Conservation (phyloP, 805 yeast species). For the Kazachstania martiniae region DNA sequence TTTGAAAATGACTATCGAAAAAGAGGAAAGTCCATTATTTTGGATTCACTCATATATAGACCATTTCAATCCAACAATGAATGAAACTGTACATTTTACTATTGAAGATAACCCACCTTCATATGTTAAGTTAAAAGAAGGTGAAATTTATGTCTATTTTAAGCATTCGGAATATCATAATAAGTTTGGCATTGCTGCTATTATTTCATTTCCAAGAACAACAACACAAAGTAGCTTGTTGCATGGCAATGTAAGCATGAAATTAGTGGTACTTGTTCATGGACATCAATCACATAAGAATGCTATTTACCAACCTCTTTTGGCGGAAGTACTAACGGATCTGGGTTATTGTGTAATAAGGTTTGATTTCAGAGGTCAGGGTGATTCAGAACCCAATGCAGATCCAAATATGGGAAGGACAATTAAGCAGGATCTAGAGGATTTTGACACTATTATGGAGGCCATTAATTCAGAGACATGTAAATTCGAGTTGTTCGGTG, state of each 20-base stretch:
- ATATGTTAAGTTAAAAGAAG: conserved; percentile 6
- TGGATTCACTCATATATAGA: too few species aligned
- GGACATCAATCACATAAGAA: conserved; percentile 82
- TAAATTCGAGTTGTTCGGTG: not conserved
- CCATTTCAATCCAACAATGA: too few species aligned
- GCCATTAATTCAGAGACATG: not conserved
- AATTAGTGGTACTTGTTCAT: conserved; percentile 57
- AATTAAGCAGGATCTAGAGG: conserved; percentile 55
- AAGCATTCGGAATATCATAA: not conserved
- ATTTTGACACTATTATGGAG: conserved; percentile 38
- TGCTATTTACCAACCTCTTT: conserved; percentile 56
- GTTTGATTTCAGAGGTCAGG: conserved; percentile 81
- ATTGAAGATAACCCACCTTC: conserved; percentile 7
- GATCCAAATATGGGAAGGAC: conserved; percentile 38
- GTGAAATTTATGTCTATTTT: conserved; percentile 14
- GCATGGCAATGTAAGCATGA: conserved; percentile 18
- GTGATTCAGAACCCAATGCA: conserved; percentile 47
- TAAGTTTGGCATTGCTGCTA: conserved; percentile 2
- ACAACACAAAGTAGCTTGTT: conserved; percentile 7
- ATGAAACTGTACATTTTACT: too few species aligned
- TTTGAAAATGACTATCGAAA: too few species aligned
- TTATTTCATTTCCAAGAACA: conserved; percentile 4
- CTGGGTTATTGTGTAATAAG: conserved; percentile 58
- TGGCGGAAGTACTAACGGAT: conserved; percentile 53
- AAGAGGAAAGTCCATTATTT: too few species aligned